Percentiles rank a stretch among this genome's conserved stretches.
These are phyloP conservation scores for Mucor velutinosus DNA, from an alignment of 371 early-diverging fungal genomes.

Conservation along the genomic window DNA sequence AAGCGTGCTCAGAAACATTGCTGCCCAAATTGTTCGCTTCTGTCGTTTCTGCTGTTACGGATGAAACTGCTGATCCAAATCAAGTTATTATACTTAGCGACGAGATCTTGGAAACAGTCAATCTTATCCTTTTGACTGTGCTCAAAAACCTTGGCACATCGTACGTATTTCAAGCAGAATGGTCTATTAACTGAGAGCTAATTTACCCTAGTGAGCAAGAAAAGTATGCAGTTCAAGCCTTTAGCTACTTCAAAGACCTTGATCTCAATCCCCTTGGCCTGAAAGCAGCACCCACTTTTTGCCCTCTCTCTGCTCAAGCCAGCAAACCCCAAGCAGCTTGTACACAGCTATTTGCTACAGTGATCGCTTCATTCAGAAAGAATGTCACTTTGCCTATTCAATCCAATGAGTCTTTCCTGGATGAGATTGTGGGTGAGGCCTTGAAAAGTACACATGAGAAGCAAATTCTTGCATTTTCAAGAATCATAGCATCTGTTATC, in stretches of 20 bases:
- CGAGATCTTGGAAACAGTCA: conserved; percentile 4
- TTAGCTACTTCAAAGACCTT: conserved; percentile 7
- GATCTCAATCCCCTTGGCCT: background rate
- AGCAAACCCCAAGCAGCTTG: conserved; percentile 8
- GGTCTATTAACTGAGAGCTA: background rate
- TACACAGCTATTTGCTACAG: conserved; percentile 11
- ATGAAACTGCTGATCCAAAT: background rate
- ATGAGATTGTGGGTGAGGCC: conserved; percentile 44
- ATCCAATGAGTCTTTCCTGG: conserved; percentile 31
- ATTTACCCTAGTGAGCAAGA: conserved; percentile 15
- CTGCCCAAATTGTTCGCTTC: background rate
- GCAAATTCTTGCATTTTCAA: conserved; percentile 46
- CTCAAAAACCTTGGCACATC: conserved; percentile 3
- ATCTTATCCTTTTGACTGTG: conserved; percentile 2
- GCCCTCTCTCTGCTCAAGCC: conserved; percentile 5
- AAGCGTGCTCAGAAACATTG: conserved; percentile 1
- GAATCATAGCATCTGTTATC: conserved; percentile 55
- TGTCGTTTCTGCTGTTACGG: background rate
- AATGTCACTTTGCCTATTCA: background rate
- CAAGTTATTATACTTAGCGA: background rate
- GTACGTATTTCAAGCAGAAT: conserved; percentile 1
- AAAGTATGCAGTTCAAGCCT: background rate
- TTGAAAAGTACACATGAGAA: conserved; percentile 32
- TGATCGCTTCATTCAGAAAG: conserved; percentile 5
- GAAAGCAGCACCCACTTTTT: background rate